Percentiles rank a stretch among this genome's conserved stretches.
Evolutionary conservation across 2,329 filamentous ascomycete genomes (phyloP).

Genomic region (Cordyceps pruinosa): DNA sequence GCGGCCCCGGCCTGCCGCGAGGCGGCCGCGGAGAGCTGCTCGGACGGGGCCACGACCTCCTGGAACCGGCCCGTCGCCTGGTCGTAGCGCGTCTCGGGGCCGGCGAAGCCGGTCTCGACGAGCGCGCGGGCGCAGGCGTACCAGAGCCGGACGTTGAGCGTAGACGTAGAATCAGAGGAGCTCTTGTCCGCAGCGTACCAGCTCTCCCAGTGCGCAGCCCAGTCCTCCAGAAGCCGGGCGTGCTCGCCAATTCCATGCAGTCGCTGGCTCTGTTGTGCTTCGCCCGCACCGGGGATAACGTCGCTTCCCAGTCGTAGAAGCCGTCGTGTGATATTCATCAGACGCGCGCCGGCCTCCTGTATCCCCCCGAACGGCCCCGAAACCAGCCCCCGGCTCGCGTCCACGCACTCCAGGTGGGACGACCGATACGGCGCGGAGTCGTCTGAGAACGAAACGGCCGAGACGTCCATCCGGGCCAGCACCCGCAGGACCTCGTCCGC

Average conservation of each 20-base stretch:
- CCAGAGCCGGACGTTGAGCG: constrained; percentile 2
- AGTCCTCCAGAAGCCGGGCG: background rate
- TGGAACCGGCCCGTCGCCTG: background rate
- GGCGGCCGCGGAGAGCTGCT: background rate
- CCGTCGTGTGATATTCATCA: background rate
- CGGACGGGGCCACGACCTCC: background rate
- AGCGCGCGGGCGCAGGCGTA: background rate
- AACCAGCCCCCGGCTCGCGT: too few species aligned
- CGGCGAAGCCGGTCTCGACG: background rate
- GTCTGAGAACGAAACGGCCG: constrained; percentile 8
- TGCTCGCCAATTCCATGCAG: background rate
- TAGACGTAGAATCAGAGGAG: background rate
- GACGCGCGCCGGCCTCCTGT: background rate
- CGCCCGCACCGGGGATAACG: background rate
- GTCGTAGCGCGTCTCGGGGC: constrained; percentile 1
- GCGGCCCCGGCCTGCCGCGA: background rate
- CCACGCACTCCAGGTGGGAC: background rate
- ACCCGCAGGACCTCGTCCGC: background rate
- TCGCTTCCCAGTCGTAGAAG: background rate
- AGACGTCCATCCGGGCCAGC: background rate
- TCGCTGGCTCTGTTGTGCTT: background rate
- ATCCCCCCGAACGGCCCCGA: background rate
- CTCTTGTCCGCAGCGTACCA: background rate
- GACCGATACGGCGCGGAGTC: background rate
- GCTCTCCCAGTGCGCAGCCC: background rate